A percentile compares a stretch with the other conserved stretches of the same genome.
These are phyloP conservation scores for Haplosporangium gracile DNA, from an alignment of 192 early-diverging fungal species.

Conservation along the genomic window DNA sequence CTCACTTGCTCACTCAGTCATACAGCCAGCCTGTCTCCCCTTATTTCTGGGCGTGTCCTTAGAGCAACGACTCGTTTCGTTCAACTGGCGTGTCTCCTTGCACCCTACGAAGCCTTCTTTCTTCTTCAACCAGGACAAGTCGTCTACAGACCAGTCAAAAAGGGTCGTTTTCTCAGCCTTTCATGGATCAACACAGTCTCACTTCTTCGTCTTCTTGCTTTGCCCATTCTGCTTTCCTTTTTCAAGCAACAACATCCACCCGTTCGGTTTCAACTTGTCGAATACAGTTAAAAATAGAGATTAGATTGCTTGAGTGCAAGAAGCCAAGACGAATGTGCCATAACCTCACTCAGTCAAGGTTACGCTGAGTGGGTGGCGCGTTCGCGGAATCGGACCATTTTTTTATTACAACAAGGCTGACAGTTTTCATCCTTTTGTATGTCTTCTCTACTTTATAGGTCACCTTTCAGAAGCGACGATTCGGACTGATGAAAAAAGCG, in stretches of 20 bases:
- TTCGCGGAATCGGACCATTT: not conserved
- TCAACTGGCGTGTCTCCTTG: not conserved
- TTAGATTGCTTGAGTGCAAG: conserved; percentile 5
- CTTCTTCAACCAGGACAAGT: not conserved
- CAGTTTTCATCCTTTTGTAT: not conserved
- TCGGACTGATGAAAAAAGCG: conserved; percentile 96
- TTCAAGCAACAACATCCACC: conserved; percentile 17
- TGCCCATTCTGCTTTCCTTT: conserved; percentile 12
- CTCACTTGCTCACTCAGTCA: not conserved
- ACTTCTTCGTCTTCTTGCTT: not conserved
- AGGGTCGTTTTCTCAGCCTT: not conserved
- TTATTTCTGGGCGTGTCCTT: too few species aligned
- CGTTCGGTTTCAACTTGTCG: conserved; percentile 10
- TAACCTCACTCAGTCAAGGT: conserved; percentile 1
- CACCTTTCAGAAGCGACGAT: conserved; percentile 95
- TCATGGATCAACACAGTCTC: not conserved
- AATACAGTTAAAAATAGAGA: conserved; percentile 11
- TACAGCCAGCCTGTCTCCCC: too few species aligned
- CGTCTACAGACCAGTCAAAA: too few species aligned
- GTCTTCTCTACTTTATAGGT: conserved; percentile 61
- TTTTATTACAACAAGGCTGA: not conserved
- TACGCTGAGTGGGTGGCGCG: not conserved
- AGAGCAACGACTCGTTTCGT: too few species aligned
- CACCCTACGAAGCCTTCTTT: not conserved
- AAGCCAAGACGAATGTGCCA: not conserved